phyloP scores from a whole-genome alignment of 108 stramenopile species.

The Hondaea fermentalgiana region DNA sequence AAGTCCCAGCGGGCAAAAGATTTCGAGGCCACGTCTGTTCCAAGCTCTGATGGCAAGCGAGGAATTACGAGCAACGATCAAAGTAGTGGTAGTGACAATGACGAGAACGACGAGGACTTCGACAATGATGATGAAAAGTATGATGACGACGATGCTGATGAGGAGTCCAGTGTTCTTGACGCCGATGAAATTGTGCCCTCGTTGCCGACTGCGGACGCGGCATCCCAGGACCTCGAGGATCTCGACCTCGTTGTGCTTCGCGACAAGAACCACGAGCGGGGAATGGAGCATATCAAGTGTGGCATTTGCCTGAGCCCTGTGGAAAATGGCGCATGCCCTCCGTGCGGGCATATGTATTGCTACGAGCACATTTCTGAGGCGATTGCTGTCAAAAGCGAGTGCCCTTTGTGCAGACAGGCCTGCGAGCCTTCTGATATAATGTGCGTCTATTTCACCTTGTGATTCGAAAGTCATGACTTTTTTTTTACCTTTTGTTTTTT shows the following conservation, averaged over 20 bases:
- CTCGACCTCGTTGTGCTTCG: not conserved
- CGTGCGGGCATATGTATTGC: constrained; percentile 11
- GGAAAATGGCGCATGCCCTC: not conserved
- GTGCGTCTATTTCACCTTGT: constrained; percentile 1
- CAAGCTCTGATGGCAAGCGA: no score
- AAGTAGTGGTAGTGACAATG: not conserved
- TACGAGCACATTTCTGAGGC: constrained; percentile 1
- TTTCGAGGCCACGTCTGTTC: no score
- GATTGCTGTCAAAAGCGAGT: not conserved
- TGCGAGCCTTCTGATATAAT: not conserved
- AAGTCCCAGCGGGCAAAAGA: no score
- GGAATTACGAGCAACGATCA: no score
- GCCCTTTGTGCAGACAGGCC: not conserved
- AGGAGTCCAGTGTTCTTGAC: not conserved
- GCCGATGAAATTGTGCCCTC: not conserved
- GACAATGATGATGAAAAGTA: no score
- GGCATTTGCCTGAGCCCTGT: constrained; percentile 4
- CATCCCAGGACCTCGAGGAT: not conserved
- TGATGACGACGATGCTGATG: not conserved
- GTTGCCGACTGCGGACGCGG: not conserved
- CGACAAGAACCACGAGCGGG: constrained; percentile 6
- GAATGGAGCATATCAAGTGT: constrained; percentile 14
- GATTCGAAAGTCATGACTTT: not conserved
- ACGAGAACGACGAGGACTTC: no score
- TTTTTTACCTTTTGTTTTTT: not conserved